These are phyloP conservation scores for Urochloa ruziziensis DNA, from an alignment of 176 grass and related monocot species.

Conservation along the genomic window DNA sequence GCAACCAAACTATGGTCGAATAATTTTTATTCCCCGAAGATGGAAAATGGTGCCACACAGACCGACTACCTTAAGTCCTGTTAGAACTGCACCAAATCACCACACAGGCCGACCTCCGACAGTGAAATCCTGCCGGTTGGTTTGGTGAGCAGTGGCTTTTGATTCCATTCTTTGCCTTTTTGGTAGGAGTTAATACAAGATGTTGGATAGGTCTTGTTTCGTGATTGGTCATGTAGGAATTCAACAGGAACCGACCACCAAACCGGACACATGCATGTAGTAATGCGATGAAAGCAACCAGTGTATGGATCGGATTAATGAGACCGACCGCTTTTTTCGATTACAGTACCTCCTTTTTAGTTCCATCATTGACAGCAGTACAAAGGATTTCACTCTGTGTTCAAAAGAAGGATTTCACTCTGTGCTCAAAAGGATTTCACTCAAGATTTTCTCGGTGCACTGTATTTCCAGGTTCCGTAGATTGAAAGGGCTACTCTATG, in stretches of 20 bases:
- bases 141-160: conserved; percentile 33
- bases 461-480: background rate
- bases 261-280: background rate
- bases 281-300: background rate
- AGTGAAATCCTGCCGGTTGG: conserved; percentile 12
- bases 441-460: too few relatives aligned
- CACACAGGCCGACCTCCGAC: background rate
- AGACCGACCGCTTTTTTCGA: too few relatives aligned
- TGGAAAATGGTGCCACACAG: background rate
- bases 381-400: too few relatives aligned
- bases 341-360: background rate
- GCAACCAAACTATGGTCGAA: background rate
- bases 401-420: too few relatives aligned
- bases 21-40: background rate
- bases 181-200: background rate
- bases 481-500: too few relatives aligned
- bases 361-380: too few relatives aligned
- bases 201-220: background rate
- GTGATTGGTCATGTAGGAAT: background rate
- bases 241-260: conserved; percentile 13
- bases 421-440: too few relatives aligned
- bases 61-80: background rate
- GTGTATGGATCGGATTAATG: background rate
- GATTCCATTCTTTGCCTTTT: background rate
- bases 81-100: background rate